Conservation (phyloP, 768 basidiomycete species). For the Boletus reticuloceps region DNA sequence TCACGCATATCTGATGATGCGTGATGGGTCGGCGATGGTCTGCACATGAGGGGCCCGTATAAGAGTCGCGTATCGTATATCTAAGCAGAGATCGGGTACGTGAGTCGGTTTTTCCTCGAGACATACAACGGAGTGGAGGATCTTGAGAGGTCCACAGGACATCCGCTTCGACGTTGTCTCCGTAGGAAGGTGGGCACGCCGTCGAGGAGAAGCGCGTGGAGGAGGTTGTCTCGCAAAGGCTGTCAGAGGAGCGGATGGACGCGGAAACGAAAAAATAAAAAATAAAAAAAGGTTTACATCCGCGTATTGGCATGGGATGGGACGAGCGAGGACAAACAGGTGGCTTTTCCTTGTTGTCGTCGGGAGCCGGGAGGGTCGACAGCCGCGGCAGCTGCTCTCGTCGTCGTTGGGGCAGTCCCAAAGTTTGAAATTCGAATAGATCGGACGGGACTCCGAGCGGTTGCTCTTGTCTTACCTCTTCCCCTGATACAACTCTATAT, state of each 20-base stretch:
- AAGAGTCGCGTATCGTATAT: slow-evolving; percentile 14
- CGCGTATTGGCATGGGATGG: slow-evolving; percentile 25
- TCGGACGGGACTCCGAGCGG: not conserved
- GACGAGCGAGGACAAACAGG: slow-evolving; percentile 18
- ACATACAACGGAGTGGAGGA: slow-evolving; percentile 16
- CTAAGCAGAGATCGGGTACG: slow-evolving; percentile 15
- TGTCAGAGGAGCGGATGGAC: slow-evolving; percentile 16
- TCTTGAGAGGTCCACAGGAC: slow-evolving; percentile 18
- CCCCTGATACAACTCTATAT: not conserved
- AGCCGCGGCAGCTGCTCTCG: slow-evolving; percentile 20
- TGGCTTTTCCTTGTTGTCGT: slow-evolving; percentile 24
- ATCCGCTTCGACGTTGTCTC: slow-evolving; percentile 20
- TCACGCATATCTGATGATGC: slow-evolving; percentile 15
- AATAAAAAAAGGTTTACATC: slow-evolving; percentile 33
- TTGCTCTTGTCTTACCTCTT: slow-evolving; percentile 1
- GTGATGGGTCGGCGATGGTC: slow-evolving; percentile 19
- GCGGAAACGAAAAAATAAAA: slow-evolving; percentile 32
- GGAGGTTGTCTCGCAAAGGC: not conserved
- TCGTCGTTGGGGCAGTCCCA: slow-evolving; percentile 18
- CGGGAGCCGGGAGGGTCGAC: slow-evolving; percentile 23
- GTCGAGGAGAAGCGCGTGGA: slow-evolving; percentile 9
- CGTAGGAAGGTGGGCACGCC: slow-evolving; percentile 2
- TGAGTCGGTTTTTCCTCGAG: slow-evolving; percentile 12
- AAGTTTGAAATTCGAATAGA: slow-evolving; percentile 25
- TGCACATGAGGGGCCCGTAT: slow-evolving; percentile 25